These are phyloP conservation scores for Schwanniomyces sp. DNA, from an alignment of 805 yeast species.

Conservation along the genomic window DNA sequence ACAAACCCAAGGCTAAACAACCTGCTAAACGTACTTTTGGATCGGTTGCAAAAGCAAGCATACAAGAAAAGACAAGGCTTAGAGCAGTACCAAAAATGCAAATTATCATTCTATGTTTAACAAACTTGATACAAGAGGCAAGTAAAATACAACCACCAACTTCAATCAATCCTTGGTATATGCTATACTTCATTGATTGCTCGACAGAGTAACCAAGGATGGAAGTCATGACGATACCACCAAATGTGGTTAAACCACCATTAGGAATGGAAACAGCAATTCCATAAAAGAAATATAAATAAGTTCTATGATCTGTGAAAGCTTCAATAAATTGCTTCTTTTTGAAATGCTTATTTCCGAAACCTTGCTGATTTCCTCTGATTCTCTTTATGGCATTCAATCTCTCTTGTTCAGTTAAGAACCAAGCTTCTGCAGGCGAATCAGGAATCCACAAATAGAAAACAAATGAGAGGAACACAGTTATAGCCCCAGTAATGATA, in stretches of 20 bases:
- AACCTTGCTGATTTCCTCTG: constrained; percentile 22
- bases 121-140: constrained; percentile 26
- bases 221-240: background rate
- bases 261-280: background rate
- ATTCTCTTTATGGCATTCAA: constrained; percentile 49
- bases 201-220: constrained; percentile 11
- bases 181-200: constrained; percentile 25
- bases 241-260: constrained; percentile 6
- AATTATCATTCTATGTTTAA: constrained; percentile 21
- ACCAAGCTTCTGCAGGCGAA: constrained; percentile 35
- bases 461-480: constrained; percentile 31
- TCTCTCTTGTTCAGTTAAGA: constrained; percentile 41
- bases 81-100: constrained; percentile 16
- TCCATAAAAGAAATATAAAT: constrained; percentile 5
- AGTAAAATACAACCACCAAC: constrained; percentile 23
- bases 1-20: background rate
- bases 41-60: constrained; percentile 44
- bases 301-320: constrained; percentile 34
- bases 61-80: constrained; percentile 14
- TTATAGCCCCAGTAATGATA: constrained; percentile 41
- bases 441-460: constrained; percentile 31
- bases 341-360: constrained; percentile 55
- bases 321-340: constrained; percentile 53
- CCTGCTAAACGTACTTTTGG: constrained; percentile 40
- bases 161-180: constrained; percentile 37